Evolutionary conservation across 2,329 filamentous ascomycete species (phyloP).

Genomic region (Aspergillus vadensis): DNA sequence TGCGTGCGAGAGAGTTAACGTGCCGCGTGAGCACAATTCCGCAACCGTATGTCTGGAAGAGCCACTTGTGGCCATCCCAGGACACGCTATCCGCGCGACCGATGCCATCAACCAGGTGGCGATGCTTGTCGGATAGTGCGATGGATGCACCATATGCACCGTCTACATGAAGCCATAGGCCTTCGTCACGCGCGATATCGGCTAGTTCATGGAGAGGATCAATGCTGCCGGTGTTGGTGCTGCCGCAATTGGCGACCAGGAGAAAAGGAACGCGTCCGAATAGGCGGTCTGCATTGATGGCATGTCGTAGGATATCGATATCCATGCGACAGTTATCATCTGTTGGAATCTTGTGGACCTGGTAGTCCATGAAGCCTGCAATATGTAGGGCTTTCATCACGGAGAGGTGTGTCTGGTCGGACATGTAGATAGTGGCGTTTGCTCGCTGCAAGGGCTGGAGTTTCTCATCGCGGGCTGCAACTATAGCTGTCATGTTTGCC

Average conservation of each 20-base stretch:
- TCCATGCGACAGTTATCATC: constrained; percentile 13
- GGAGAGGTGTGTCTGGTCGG: constrained; percentile 22
- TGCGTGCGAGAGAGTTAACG: constrained; percentile 6
- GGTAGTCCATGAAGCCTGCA: constrained; percentile 17
- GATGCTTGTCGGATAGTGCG: constrained; percentile 16
- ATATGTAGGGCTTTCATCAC: constrained; percentile 18
- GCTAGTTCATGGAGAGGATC: constrained; percentile 22
- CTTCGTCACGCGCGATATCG: constrained; percentile 10
- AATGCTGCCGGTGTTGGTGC: constrained; percentile 22
- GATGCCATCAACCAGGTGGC: constrained; percentile 14
- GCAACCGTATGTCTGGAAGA: constrained; percentile 30
- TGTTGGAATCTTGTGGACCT: constrained; percentile 18
- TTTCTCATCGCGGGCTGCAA: constrained; percentile 22
- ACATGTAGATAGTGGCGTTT: constrained; percentile 19
- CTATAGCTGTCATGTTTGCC: constrained; percentile 25
- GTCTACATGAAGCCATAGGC: constrained; percentile 29
- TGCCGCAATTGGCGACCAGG: constrained; percentile 23
- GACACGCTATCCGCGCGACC: constrained; percentile 24
- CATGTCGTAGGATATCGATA: not conserved
- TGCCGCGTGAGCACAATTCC: constrained; percentile 25
- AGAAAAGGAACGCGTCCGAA: constrained; percentile 17
- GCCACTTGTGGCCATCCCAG: constrained; percentile 32
- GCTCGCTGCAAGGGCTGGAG: constrained; percentile 1
- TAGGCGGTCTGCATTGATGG: constrained; percentile 10
- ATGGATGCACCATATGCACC: constrained; percentile 25